Conservation (phyloP, 139 green algal genomes). For the Ettlia oleoabundans region DNA sequence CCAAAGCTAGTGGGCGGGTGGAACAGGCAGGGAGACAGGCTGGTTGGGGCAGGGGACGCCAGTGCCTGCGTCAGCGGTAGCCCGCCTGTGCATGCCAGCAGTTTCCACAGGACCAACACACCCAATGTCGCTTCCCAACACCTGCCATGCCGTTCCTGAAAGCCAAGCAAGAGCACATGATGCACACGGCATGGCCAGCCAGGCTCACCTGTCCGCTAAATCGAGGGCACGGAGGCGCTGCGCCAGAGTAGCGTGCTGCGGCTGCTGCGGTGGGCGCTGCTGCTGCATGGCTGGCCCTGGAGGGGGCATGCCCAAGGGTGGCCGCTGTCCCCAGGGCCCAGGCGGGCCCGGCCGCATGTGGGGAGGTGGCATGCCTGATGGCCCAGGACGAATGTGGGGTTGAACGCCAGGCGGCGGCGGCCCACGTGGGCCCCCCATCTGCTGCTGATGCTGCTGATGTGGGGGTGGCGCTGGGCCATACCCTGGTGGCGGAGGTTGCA, state of each 20-base stretch:
- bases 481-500: not conserved
- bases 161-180: too few species aligned
- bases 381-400: not conserved
- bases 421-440: not conserved
- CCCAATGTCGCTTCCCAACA: too few species aligned
- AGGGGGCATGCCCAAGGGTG: not conserved
- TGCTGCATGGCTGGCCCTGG: not conserved
- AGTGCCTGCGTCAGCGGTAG: too few species aligned
- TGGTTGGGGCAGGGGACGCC: too few species aligned
- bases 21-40: too few species aligned
- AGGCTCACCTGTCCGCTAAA: constrained; percentile 42
- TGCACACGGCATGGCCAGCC: too few species aligned
- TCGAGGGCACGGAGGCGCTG: constrained; percentile 44
- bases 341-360: constrained; percentile 16
- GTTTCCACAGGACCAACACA: too few species aligned
- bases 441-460: constrained; percentile 13
- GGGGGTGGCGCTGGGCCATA: not conserved
- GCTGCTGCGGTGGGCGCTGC: constrained; percentile 16
- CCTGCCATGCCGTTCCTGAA: too few species aligned
- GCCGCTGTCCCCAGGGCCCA: not conserved
- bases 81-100: too few species aligned
- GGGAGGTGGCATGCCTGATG: not conserved
- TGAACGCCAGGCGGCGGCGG: not conserved
- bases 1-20: too few species aligned
- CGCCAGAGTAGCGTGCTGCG: constrained; percentile 33